Base-by-base conservation (phyloP, 345 rosid species). In the Zanthoxylum bungeanum region DNA sequence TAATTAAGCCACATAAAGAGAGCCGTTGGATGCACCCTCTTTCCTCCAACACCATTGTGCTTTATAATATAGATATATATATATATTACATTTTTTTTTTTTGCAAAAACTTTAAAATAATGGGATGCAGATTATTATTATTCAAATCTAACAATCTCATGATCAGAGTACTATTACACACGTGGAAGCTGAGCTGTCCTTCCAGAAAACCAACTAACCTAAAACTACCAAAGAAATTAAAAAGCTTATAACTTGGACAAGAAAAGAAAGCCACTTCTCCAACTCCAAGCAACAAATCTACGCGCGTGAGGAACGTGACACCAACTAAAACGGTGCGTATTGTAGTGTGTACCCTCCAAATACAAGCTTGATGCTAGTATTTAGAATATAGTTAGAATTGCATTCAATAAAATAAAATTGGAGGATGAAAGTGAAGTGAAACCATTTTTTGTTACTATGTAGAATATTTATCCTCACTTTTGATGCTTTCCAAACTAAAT, bases 181-280 rank as follows among this genome's bases (percentile, higher is more conserved):
- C 69, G 79, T 76, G 80, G 19, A 53, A 25, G 60, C 25, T 59
- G 42, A 50, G 82, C 74, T 62, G 75, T 68, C 72, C 52, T 64
- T 74, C 60, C 62, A 56, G 74, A 68, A 34, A 65, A 40, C 81
- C 16, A 78, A 60, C 81, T 31, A 71, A 11, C 72, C n/a, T n/a
- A 73, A 71, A 75, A 17, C 73, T n/a, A 70, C 75, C 31, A 8
- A 31, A 33, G 63, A 31, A 59, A 33, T 24, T 27, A 55, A 55
- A 55, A 25, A 33, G 7, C 25, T 55, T 3, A 42, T n/a, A 37
- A 36, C 19, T 33, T 22, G 3, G 2, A 33, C n/a, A 50, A 33
- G 46, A n/a, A n/a, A 50, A 33, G 46, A 51, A 68, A 25, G 17
- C 12, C 14, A 11, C 11, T 8, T 34, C 22, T 2, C 49, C 4